Evolutionary conservation across 257 asterid species (phyloP).

Genomic region (Solanum stenotomum): DNA sequence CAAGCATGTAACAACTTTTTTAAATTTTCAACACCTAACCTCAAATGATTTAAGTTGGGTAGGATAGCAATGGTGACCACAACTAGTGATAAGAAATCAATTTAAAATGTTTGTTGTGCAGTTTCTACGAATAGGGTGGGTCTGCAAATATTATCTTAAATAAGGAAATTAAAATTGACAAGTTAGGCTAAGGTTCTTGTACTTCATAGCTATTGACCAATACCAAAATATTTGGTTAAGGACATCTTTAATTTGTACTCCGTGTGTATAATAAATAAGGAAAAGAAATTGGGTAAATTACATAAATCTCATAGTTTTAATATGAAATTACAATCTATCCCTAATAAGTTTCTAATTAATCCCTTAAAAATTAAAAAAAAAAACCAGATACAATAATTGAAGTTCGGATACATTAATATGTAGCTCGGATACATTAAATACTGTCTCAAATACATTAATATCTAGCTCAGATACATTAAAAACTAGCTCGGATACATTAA

Average conservation of each 20-base stretch:
- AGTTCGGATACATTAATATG: too few species aligned
- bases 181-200: not conserved
- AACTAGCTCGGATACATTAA: too few species aligned
- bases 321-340: too few species aligned
- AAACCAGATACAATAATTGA: too few species aligned
- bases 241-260: not conserved
- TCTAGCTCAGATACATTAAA: too few species aligned
- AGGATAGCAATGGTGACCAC: not conserved
- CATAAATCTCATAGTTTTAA: too few species aligned
- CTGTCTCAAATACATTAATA: too few species aligned
- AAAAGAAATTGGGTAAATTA: not conserved
- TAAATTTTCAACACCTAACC: not conserved
- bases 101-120: not conserved
- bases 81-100: not conserved
- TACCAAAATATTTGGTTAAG: slow-evolving; percentile 3
- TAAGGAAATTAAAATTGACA: not conserved
- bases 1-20: not conserved
- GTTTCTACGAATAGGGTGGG: not conserved
- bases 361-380: too few species aligned
- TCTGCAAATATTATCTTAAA: not conserved
- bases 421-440: too few species aligned
- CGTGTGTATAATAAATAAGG: not conserved
- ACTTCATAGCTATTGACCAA: not conserved
- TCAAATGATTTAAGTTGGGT: not conserved
- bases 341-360: too few species aligned